These are phyloP conservation scores for Xylariomycetidae sp. DNA, from an alignment of 2,329 filamentous ascomycete genomes.

Conservation along the genomic window DNA sequence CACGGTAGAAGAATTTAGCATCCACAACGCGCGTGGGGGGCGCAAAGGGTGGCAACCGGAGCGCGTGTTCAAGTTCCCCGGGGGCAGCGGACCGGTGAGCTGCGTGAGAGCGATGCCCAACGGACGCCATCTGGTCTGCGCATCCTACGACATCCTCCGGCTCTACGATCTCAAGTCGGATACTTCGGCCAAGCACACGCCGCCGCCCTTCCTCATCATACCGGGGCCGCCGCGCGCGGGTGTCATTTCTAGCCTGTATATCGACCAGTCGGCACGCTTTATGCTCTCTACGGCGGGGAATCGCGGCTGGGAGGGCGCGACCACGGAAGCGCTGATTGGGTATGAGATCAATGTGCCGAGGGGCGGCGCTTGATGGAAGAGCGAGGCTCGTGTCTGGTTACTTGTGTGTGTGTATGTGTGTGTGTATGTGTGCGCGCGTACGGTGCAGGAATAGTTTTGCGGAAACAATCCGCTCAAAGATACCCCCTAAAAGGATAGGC, in stretches of 20 bases:
- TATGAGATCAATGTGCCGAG: conserved; percentile 77
- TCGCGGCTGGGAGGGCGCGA: conserved; percentile 87
- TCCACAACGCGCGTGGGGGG: conserved; percentile 67
- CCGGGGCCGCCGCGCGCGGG: conserved; percentile 80
- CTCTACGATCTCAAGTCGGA: conserved; percentile 80
- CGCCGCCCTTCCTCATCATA: conserved; percentile 92
- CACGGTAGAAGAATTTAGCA: conserved; percentile 88
- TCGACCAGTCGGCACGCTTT: conserved; percentile 83
- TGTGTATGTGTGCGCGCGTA: too few relatives aligned
- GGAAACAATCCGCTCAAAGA: too few relatives aligned
- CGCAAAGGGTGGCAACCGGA: conserved; percentile 65
- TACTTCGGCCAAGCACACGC: conserved; percentile 63
- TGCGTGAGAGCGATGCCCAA: conserved; percentile 89
- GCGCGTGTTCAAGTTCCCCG: conserved; percentile 80
- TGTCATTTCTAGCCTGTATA: conserved; percentile 78
- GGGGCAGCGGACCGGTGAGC: conserved; percentile 84
- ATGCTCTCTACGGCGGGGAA: conserved; percentile 92
- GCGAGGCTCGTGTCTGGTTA: too few relatives aligned
- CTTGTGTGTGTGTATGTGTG: too few relatives aligned
- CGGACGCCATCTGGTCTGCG: conserved; percentile 85
- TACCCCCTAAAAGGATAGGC: too few relatives aligned
- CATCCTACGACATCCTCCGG: conserved; percentile 87
- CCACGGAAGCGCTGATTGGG: conserved; percentile 85
- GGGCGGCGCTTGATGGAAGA: too few relatives aligned
- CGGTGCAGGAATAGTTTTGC: too few relatives aligned